These are phyloP conservation scores for Pseudonitzschia delicatissima DNA, from an alignment of 108 stramenopile genomes.

Conservation along the genomic window DNA sequence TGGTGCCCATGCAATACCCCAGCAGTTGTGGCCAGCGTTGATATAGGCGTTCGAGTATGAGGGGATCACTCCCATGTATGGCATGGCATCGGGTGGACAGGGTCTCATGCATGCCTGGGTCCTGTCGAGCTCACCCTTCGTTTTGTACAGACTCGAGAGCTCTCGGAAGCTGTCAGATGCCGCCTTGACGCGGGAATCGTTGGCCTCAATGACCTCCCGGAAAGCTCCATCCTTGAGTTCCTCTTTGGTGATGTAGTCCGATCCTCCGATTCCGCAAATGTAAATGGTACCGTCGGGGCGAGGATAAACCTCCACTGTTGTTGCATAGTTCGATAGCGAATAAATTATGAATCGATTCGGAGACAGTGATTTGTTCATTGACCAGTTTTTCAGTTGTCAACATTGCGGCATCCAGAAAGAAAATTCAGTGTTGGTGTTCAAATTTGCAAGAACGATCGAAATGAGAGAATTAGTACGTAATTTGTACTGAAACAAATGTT, in stretches of 20 bases:
- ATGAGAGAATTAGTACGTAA: neutral
- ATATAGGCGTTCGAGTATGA: conserved; percentile 83
- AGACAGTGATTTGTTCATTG: too few species aligned
- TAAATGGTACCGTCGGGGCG: conserved; percentile 86
- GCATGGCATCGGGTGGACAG: conserved; percentile 86
- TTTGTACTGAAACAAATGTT: neutral
- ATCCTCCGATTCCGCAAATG: conserved; percentile 95
- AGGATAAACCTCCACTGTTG: conserved; percentile 84
- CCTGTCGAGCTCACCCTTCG: conserved; percentile 55
- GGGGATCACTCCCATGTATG: conserved; percentile 89
- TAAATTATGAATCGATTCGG: too few species aligned
- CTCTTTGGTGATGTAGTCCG: conserved; percentile 85
- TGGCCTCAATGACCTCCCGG: conserved; percentile 69
- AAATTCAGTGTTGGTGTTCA: too few species aligned
- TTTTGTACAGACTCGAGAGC: conserved; percentile 63
- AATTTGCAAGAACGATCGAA: neutral
- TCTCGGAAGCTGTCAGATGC: conserved; percentile 64
- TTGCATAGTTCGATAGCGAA: too few species aligned
- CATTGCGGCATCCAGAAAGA: too few species aligned
- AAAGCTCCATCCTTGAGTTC: conserved; percentile 80
- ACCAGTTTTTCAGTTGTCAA: too few species aligned
- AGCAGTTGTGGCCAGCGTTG: conserved; percentile 96
- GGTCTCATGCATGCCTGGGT: conserved; percentile 69
- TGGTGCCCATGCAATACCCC: conserved; percentile 95
- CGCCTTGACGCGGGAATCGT: conserved; percentile 76